Evolutionary conservation across 345 rosid genomes (phyloP).

Genomic region (Boechera retrofracta): DNA sequence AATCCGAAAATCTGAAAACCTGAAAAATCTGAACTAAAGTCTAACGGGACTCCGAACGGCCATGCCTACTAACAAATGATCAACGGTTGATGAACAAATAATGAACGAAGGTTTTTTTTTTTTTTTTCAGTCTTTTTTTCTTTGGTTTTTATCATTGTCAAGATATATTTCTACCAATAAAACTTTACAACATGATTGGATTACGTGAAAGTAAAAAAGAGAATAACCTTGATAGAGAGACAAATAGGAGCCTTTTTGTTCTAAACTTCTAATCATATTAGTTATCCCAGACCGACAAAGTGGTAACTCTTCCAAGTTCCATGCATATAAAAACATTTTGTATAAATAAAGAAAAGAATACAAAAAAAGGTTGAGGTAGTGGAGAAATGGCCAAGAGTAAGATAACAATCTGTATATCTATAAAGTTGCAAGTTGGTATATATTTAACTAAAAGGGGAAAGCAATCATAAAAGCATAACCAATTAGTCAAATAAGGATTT

Average conservation of each 20-base stretch:
- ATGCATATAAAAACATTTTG: not conserved
- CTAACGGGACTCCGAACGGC: no score
- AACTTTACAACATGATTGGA: not conserved
- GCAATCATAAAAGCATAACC: slow-evolving; percentile 20
- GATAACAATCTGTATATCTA: slow-evolving; percentile 9
- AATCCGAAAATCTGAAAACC: no score
- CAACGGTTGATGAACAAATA: not conserved
- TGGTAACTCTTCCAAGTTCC: not conserved
- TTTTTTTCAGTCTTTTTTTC: not conserved
- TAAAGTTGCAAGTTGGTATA: slow-evolving; percentile 30
- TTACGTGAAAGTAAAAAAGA: not conserved
- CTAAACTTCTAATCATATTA: slow-evolving; percentile 1
- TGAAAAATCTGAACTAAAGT: no score
- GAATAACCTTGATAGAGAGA: not conserved
- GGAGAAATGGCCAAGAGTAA: slow-evolving; percentile 24
- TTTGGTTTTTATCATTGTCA: not conserved
- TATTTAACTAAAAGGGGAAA: slow-evolving; percentile 17
- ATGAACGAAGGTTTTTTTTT: not conserved
- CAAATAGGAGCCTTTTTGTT: not conserved
- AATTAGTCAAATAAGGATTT: slow-evolving; percentile 26
- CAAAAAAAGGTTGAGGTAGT: slow-evolving; percentile 1
- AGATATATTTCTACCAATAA: not conserved
- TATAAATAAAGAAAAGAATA: not conserved
- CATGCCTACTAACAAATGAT: not conserved
- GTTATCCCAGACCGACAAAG: not conserved